Percentiles rank a stretch among this genome's conserved stretches.
These are phyloP conservation scores for Aphanomyces astaci DNA, from an alignment of 352 stramenopile genomes.

Conservation along the genomic window DNA sequence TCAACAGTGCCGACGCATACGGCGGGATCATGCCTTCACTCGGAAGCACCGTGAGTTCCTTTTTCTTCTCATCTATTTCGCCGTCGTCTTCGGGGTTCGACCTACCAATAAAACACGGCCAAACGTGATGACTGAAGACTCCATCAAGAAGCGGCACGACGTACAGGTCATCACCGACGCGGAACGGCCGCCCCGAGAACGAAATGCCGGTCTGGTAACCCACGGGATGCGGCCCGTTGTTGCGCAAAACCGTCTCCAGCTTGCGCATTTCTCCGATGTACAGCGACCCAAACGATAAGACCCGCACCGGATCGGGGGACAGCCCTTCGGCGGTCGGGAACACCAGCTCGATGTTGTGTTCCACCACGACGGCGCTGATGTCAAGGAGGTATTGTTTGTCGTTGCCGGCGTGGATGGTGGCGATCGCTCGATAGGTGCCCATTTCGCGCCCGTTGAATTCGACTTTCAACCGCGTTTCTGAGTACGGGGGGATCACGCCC, in stretches of 20 bases:
- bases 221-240: conserved; percentile 67
- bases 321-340: conserved; percentile 28
- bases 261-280: conserved; percentile 50
- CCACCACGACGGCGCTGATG: conserved; percentile 63
- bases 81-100: conserved; percentile 41
- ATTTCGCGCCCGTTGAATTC: not conserved
- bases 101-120: too few species aligned
- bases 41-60: conserved; percentile 56
- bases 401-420: not conserved
- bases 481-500: conserved; percentile 29
- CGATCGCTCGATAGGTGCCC: conserved; percentile 23
- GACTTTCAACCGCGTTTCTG: conserved; percentile 24
- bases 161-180: conserved; percentile 19
- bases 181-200: conserved; percentile 12
- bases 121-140: too few species aligned
- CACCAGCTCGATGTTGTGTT: conserved; percentile 82
- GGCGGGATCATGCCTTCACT: conserved; percentile 52
- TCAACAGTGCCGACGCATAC: conserved; percentile 8
- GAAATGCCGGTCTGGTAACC: conserved; percentile 42
- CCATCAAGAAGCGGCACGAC: too few species aligned
- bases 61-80: conserved; percentile 54
- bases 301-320: conserved; percentile 37
- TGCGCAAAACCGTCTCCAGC: conserved; percentile 59
- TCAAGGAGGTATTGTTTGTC: conserved; percentile 50
- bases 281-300: conserved; percentile 61